Evolutionary conservation across 371 early-diverging fungal genomes (phyloP).

Genomic region (Thermomucor indicae-seudaticae): DNA sequence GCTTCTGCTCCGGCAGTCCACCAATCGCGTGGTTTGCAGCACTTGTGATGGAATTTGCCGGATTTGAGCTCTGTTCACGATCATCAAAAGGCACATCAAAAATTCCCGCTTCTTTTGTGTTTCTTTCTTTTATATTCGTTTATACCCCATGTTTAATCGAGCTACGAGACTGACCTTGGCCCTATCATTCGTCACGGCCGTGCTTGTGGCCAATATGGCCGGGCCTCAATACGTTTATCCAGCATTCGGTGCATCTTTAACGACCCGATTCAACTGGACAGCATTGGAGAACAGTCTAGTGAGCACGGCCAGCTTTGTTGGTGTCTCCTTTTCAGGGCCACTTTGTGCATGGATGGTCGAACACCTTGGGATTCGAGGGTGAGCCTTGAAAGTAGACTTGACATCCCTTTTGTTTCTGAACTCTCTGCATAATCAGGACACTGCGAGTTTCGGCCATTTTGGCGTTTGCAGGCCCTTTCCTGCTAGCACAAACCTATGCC

Average conservation of each 20-base stretch:
- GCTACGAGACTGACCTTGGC: slow-evolving; percentile 3
- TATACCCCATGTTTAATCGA: slow-evolving; percentile 4
- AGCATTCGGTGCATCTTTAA: slow-evolving; percentile 30
- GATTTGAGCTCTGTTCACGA: not conserved
- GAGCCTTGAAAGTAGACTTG: not conserved
- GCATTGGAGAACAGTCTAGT: slow-evolving; percentile 40
- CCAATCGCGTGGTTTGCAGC: too few relatives aligned
- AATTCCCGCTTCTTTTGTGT: not conserved
- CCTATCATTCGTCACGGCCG: slow-evolving; percentile 26
- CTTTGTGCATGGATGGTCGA: slow-evolving; percentile 38
- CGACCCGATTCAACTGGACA: slow-evolving; percentile 33
- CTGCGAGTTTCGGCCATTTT: slow-evolving; percentile 28
- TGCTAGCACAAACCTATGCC: slow-evolving; percentile 38
- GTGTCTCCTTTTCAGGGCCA: slow-evolving; percentile 44
- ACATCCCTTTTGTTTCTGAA: not conserved
- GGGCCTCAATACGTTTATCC: slow-evolving; percentile 49
- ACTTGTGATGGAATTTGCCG: too few relatives aligned
- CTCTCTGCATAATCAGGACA: slow-evolving; percentile 11
- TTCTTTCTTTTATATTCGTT: not conserved
- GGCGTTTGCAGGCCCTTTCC: slow-evolving; percentile 27
- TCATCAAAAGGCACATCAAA: not conserved
- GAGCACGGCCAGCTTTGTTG: slow-evolving; percentile 43
- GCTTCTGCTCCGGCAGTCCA: too few relatives aligned
- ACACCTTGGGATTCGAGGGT: slow-evolving; percentile 24
- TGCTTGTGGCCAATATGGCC: slow-evolving; percentile 37